Conservation (phyloP, 2,329 filamentous ascomycete genomes). For the Pseudopyricularia javanii region DNA sequence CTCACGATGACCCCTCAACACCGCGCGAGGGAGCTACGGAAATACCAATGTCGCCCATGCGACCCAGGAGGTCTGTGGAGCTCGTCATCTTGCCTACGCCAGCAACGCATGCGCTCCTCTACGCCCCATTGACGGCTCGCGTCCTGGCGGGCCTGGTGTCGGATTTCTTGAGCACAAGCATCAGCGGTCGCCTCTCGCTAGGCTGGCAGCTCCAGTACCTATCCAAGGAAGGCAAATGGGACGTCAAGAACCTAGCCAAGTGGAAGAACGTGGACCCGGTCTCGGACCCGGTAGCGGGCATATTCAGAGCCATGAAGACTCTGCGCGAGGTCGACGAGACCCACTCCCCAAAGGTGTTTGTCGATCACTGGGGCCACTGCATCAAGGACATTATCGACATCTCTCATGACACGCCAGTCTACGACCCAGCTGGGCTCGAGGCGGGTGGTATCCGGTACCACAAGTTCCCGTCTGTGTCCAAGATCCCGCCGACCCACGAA, state of each 20-base stretch:
- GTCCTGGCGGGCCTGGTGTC: slow-evolving; percentile 71
- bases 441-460: slow-evolving; percentile 57
- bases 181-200: slow-evolving; percentile 67
- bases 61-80: slow-evolving; percentile 46
- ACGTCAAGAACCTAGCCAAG: slow-evolving; percentile 90
- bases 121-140: slow-evolving; percentile 62
- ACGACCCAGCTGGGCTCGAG: slow-evolving; percentile 63
- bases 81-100: slow-evolving; percentile 61
- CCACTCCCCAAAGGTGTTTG: slow-evolving; percentile 67
- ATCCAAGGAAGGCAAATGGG: slow-evolving; percentile 88
- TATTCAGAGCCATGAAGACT: slow-evolving; percentile 88
- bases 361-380: slow-evolving; percentile 49
- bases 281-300: slow-evolving; percentile 61
- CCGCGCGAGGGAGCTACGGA: slow-evolving; percentile 24
- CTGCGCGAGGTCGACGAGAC: slow-evolving; percentile 76
- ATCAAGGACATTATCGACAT: slow-evolving; percentile 81
- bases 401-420: slow-evolving; percentile 80
- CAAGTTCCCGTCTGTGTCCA: slow-evolving; percentile 87
- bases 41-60: slow-evolving; percentile 33
- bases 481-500: slow-evolving; percentile 59
- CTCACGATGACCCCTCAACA: slow-evolving; percentile 32
- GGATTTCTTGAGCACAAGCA: slow-evolving; percentile 62
- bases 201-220: slow-evolving; percentile 89
- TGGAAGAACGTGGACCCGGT: slow-evolving; percentile 75
- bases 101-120: slow-evolving; percentile 74